A percentile compares a stretch with the other conserved stretches of the same genome.
phyloP scores from a whole-genome alignment of 352 stramenopile species.

The Albugo candida region DNA sequence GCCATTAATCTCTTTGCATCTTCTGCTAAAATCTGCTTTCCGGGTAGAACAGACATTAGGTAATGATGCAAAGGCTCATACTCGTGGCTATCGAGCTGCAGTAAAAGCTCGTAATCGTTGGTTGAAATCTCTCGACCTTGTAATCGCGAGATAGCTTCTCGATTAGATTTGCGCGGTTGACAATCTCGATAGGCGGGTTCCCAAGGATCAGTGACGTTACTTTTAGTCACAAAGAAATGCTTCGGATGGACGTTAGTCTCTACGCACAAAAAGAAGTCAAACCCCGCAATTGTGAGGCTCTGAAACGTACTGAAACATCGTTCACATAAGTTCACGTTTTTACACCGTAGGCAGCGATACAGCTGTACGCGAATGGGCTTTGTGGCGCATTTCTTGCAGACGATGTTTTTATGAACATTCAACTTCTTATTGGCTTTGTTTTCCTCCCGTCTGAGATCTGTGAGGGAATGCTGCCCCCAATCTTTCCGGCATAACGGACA shows the following conservation, averaged over 20 bases:
- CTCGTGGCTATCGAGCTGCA: slow-evolving; percentile 15
- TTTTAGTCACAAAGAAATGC: slow-evolving; percentile 56
- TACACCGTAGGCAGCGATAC: slow-evolving; percentile 67
- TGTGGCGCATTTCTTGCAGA: slow-evolving; percentile 49
- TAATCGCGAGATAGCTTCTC: slow-evolving; percentile 32
- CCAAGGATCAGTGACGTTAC: slow-evolving; percentile 34
- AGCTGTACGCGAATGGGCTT: slow-evolving; percentile 60
- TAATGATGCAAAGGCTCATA: not conserved
- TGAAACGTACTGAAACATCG: slow-evolving; percentile 49
- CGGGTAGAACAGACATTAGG: not conserved
- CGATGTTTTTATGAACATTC: slow-evolving; percentile 46
- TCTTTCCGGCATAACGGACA: slow-evolving; percentile 69
- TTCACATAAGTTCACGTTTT: slow-evolving; percentile 46
- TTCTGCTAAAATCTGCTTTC: slow-evolving; percentile 8
- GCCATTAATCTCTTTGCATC: slow-evolving; percentile 31
- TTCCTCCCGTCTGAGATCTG: slow-evolving; percentile 44
- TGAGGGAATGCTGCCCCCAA: slow-evolving; percentile 46
- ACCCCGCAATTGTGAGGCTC: not conserved
- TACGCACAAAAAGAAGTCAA: slow-evolving; percentile 4
- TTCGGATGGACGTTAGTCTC: slow-evolving; percentile 39
- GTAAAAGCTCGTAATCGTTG: slow-evolving; percentile 65
- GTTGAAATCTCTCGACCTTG: slow-evolving; percentile 57
- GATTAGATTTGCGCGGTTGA: slow-evolving; percentile 6
- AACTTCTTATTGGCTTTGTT: slow-evolving; percentile 46
- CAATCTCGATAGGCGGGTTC: slow-evolving; percentile 21